Base-by-base conservation (phyloP, 1,284 basidiomycete species). In the Lentinus polychrous region DNA sequence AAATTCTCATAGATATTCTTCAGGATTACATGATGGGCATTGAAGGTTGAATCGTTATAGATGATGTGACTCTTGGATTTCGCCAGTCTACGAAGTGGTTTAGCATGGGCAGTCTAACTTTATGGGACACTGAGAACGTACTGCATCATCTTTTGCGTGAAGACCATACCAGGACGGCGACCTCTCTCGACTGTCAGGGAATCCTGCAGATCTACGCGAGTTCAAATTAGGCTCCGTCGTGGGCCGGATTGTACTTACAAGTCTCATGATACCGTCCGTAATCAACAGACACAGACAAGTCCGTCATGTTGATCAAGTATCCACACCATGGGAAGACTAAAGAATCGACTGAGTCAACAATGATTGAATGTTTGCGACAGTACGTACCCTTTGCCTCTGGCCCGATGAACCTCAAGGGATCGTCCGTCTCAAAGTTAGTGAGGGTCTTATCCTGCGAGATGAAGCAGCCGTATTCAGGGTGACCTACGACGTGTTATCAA, bases 261-360 rank as follows among this genome's bases (percentile, higher is more conserved):
- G 68, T 77, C 17, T 71, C 69, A 48, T 74, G 66, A 58, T 81
- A 84, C 49, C 88, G 78, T 2, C 74, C 70, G 59, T 90, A 87
- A 61, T 94, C 86, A 5, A 78, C 79, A 11, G 81, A 76, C 31
- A 96, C 72, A 10, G 90, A 89, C 20, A 96, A 72, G 54, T 84
- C 78, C 20, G 62, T 66, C 69, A 83, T 88, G 57, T 92, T 68
- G 56, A 97, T 86, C 45, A 84, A 60, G 54, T 85, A 79, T 1
- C 93, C 94, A 66, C 94, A 96, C 86, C 91, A 97, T 1, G 91
- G 86, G 60, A 97, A 95, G 39, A 71, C 92, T 92, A 53, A 5
- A 27, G 27, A 27, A 27, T 27, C n/a, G n/a, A n/a, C n/a, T n/a
- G n/a, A n/a, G n/a, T n/a, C n/a, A n/a, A n/a, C n/a, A n/a, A n/a